Evolutionary conservation across 495 filamentous ascomycete genomes (phyloP).

Genomic region (Amniculicola lignicola): DNA sequence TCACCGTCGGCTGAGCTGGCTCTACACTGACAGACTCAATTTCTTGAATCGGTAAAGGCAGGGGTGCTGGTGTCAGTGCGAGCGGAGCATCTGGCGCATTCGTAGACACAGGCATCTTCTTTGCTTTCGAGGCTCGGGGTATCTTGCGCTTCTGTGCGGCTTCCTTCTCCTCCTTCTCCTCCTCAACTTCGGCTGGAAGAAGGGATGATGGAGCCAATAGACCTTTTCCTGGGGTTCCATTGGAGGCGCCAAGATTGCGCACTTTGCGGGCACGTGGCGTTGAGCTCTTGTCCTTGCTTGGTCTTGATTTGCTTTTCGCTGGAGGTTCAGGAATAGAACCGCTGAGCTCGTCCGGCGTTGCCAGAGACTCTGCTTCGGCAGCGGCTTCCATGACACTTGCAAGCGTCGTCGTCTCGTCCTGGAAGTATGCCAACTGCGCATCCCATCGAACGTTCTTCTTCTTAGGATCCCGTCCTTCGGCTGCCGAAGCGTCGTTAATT

Average conservation of each 20-base stretch:
- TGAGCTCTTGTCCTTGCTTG: slow-evolving; percentile 19
- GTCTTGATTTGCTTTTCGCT: slow-evolving; percentile 12
- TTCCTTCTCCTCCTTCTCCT: slow-evolving; percentile 22
- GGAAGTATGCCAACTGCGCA: slow-evolving; percentile 28
- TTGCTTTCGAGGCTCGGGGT: slow-evolving; percentile 6
- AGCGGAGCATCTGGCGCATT: background rate
- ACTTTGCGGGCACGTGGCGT: slow-evolving; percentile 22
- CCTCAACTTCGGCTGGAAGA: slow-evolving; percentile 17
- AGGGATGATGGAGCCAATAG: slow-evolving; percentile 26
- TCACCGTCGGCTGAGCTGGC: background rate
- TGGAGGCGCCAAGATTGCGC: slow-evolving; percentile 25
- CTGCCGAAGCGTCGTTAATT: background rate
- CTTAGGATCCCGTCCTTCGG: background rate
- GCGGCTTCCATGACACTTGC: slow-evolving; percentile 1
- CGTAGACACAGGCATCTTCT: slow-evolving; percentile 17
- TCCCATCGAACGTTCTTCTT: slow-evolving; percentile 34
- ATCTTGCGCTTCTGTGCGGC: slow-evolving; percentile 4
- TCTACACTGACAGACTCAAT: slow-evolving; percentile 5
- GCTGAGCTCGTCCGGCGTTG: slow-evolving; percentile 24
- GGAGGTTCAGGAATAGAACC: slow-evolving; percentile 1
- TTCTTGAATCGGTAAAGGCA: background rate
- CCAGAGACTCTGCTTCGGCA: slow-evolving; percentile 2
- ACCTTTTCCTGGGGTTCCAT: slow-evolving; percentile 34
- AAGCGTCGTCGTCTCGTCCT: slow-evolving; percentile 16
- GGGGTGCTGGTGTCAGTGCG: background rate